These are phyloP conservation scores for Ephemerocybe angulata DNA, from an alignment of 768 basidiomycete genomes.

Conservation along the genomic window DNA sequence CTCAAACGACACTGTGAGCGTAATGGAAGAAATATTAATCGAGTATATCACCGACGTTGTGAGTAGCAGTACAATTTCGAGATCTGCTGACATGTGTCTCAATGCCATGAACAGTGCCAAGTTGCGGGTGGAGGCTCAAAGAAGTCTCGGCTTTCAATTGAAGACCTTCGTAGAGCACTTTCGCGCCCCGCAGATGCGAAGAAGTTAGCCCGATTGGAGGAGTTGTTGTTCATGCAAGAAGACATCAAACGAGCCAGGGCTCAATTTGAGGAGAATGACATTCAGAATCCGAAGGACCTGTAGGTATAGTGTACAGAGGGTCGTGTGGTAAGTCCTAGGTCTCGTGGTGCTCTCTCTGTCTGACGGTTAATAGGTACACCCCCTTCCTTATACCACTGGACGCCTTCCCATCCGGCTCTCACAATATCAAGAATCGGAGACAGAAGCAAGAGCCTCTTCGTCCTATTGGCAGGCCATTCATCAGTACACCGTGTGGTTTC, in stretches of 20 bases:
- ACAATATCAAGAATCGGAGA: neutral
- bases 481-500: neutral
- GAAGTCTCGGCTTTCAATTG: conserved; percentile 76
- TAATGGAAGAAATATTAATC: conserved; percentile 91
- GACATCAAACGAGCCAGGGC: conserved; percentile 86
- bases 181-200: conserved; percentile 87
- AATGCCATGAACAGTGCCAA: conserved; percentile 52
- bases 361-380: conserved; percentile 1
- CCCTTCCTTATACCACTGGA: neutral
- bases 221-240: conserved; percentile 89
- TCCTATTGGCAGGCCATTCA: neutral
- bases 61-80: conserved; percentile 30
- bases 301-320: conserved; percentile 17
- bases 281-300: conserved; percentile 43
- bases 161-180: conserved; percentile 77
- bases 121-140: conserved; percentile 66
- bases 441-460: neutral
- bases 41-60: conserved; percentile 91
- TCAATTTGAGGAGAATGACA: conserved; percentile 59
- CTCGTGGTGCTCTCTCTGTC: neutral
- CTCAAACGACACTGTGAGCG: conserved; percentile 80
- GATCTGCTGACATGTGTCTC: conserved; percentile 7
- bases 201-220: conserved; percentile 90
- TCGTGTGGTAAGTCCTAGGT: neutral
- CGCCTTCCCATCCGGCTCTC: neutral